Evolutionary conservation across 2,329 filamentous ascomycete genomes (phyloP), one percentile per base, ranked within the genome.

Genomic region (Colletotrichum shisoi): DNA sequence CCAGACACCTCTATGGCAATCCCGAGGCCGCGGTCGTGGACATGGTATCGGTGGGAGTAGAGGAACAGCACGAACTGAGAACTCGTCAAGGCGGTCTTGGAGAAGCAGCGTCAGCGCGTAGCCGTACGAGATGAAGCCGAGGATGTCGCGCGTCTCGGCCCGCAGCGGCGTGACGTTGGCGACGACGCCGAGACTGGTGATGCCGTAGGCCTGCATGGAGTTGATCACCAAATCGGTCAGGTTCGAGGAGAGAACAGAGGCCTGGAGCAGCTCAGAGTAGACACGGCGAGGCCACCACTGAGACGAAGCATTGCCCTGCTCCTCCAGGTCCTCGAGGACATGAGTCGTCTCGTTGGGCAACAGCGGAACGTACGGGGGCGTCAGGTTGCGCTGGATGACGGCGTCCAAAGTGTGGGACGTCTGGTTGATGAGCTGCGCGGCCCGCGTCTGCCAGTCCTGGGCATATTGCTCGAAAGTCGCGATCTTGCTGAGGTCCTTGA

Each of bases 261-360:
- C 49, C 4, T 62, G 59, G 12, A 62, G 19, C 8, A 62, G 40
- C 40, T 62, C 59, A 0, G 59, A 17, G 19, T 46, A 62, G 3
- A 62, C 59, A 7, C 59, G 59, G 40, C 56, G 59, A n/a, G 49
- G 24, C 59, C 59, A 62, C 49, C 59, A 27, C 40, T 62, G 49
- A 24, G 59, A 45, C 27, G 59, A 54, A 13, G 48, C 24, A 3
- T 62, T 39, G 7, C 49, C 39, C 24, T 62, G 45, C 15, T 62
- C 59, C 13, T 40, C 19, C 59, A 62, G 12, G 19, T 54, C 59
- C 1, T 56, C 39, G 24, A 62, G 40, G 11, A 57, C 42, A 8
- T 49, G 60, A 4, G 51, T 49, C 21, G 60, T 62, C 52, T 27
- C 24, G 24, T 27, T 27, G 24, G 24, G 24, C 24, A 27, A 27